phyloP scores from a whole-genome alignment of 2,329 filamentous ascomycete species.

The Cordyceps cicadae region DNA sequence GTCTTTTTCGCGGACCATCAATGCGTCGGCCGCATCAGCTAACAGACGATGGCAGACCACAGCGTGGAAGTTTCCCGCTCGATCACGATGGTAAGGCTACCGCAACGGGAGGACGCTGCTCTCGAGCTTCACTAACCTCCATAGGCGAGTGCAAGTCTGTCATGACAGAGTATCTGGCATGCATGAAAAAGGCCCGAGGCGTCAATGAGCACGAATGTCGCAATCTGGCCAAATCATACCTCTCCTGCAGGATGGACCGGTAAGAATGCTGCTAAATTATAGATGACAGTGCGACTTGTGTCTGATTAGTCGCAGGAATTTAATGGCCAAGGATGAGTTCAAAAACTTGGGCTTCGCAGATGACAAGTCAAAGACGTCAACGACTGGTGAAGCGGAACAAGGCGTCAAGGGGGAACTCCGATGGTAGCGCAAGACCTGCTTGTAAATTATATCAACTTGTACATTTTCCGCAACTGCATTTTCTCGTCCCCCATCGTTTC shows the following conservation, averaged over 20 bases:
- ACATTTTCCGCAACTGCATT: neutral
- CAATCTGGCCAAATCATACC: conserved; percentile 75
- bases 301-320: conserved; percentile 51
- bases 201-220: conserved; percentile 83
- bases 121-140: neutral
- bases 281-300: neutral
- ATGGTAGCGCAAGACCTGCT: conserved; percentile 21
- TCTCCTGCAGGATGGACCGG: conserved; percentile 91
- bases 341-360: conserved; percentile 75
- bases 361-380: conserved; percentile 15
- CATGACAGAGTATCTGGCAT: conserved; percentile 77
- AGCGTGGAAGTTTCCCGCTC: conserved; percentile 90
- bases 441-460: neutral
- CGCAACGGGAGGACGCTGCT: neutral
- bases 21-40: neutral
- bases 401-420: conserved; percentile 30
- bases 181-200: conserved; percentile 75
- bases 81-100: conserved; percentile 65
- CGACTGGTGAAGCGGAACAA: conserved; percentile 23
- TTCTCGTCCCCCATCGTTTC: neutral
- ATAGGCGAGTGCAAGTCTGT: conserved; percentile 86
- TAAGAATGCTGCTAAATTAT: conserved; percentile 36
- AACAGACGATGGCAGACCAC: conserved; percentile 49
- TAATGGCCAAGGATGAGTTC: conserved; percentile 95
- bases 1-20: neutral